Evolutionary conservation across 1,284 basidiomycete genomes (phyloP), one percentile per base, ranked within the genome.

Genomic region (Ceratobasidium sp.): DNA sequence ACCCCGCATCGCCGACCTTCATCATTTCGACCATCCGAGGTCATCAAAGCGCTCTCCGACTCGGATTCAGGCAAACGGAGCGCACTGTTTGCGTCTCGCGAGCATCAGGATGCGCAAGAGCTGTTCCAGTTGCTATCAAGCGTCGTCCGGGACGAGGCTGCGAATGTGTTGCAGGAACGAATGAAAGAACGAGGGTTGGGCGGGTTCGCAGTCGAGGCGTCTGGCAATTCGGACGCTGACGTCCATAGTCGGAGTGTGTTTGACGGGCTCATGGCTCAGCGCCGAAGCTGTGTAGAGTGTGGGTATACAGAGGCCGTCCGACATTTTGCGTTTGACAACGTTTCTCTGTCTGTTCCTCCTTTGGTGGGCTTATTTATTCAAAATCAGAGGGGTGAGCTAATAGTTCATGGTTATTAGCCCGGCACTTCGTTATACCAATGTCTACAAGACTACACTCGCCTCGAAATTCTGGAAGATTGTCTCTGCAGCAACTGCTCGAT

Each of bases 91-190:
- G 87, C 87, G 73, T 93, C 92, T 0, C 87, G 92, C 16, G 92
- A 96, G 78, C 95, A 97, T 79, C 95, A 97, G 81, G 95, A 97
- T 79, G 95, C 95, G 1, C 95, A 97, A 77, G 95, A 97, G 78
- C 84, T 97, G n/a, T 96, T 96, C 81, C 89, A 95, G 76, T 87
- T 96, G 44, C 83, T 97, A 23, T 91, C 94, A 0, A 93, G 95
- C 78, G 92, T 88, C 56, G 85, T 96, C 76, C 93, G 93, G 80
- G 88, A 88, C 73, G 95, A 97, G 80, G 85, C 88, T 6, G 78
- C 81, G 1, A 83, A 86, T 0, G 84, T 94, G 2, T 86, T 88
- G 73, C 84, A 84, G 71, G 91, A 92, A 77, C 85, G 83, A 3
- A 81, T 83, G 59, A 83, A 87, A 33, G 91, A 92, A 77, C 84